Evolutionary conservation across 495 filamentous ascomycete species (phyloP).

Genomic region (Penicillium salamii): DNA sequence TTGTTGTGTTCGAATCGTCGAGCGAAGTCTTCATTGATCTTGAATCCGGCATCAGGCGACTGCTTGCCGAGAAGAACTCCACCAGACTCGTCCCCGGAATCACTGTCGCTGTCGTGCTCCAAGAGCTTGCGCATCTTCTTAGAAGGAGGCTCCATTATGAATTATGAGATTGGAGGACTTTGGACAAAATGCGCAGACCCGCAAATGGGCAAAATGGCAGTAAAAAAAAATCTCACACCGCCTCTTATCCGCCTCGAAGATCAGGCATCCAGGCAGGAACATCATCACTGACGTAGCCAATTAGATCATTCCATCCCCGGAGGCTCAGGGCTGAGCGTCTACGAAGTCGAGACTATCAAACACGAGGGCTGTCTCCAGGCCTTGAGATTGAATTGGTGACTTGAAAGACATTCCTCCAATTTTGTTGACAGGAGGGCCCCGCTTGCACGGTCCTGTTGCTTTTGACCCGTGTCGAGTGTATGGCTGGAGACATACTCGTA

Average conservation of each 20-base stretch:
- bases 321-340: constrained; percentile 4
- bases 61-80: constrained; percentile 37
- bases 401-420: not conserved
- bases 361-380: constrained; percentile 16
- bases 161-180: not conserved
- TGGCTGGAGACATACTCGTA: constrained; percentile 41
- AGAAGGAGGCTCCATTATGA: constrained; percentile 43
- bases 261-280: constrained; percentile 19
- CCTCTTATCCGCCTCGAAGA: constrained; percentile 3
- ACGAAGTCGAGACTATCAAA: constrained; percentile 2
- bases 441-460: constrained; percentile 4
- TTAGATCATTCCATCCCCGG: constrained; percentile 26
- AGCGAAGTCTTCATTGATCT: constrained; percentile 89
- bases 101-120: constrained; percentile 54
- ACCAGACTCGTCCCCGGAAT: constrained; percentile 52
- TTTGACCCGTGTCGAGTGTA: constrained; percentile 31
- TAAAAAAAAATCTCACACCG: constrained; percentile 35
- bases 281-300: constrained; percentile 43
- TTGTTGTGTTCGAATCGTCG: constrained; percentile 93
- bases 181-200: constrained; percentile 9
- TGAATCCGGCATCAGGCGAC: constrained; percentile 50
- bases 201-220: constrained; percentile 12
- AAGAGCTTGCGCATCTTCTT: constrained; percentile 47
- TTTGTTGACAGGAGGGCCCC: not conserved
- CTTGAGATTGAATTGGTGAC: constrained; percentile 10